Evolutionary conservation across 2,329 filamentous ascomycete genomes (phyloP), one percentile per base, ranked within the genome.

Genomic region (Gaeumannomyces sp.): DNA sequence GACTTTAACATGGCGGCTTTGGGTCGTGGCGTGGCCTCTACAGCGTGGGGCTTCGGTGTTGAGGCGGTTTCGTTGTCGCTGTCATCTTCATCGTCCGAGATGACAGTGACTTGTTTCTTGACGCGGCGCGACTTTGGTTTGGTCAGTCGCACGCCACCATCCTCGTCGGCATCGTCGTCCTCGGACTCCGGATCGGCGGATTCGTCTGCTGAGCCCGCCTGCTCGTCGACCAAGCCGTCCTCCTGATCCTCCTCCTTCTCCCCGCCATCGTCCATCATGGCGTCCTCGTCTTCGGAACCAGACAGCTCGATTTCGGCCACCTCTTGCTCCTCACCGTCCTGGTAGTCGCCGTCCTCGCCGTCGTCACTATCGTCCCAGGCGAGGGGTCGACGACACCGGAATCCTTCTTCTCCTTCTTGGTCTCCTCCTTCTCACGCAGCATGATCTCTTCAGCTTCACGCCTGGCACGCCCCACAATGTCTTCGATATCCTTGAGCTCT

Each of bases 401-500:
- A 69, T 72, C 73, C 71, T 76, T 81, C 71, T 73, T 82, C 64
- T 87, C 83, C 72, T 87, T 86, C 77, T 91, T 94, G 0, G 86
- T 87, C 59, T 86, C 87, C 33, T 85, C 89, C 68, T 87, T 87
- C 77, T 99, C 95, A 61, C 87, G 81, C 70, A 89, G 86, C 76
- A 89, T 89, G 62, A 98, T 88, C 69, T 90, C 88, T 59, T 90
- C 85, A 2, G 89, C 93, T 73, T 98, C 92, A 67, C 87, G 83
- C 65, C 93, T 84, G 27, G 93, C 94, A 71, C 89, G 93, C 61
- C 94, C 89, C 31, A 98, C 85, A 66, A 98, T 84, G 71, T 97
- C 90, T 70, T 98, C 95, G 16, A 97, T 87, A 66, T 93, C 87
- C 65, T 90, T 87, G 75, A 92, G 86, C 73, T 96, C 90, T 45